Evolutionary conservation across 257 asterid species (phyloP).

Genomic region (Phtheirospermum japonicum): DNA sequence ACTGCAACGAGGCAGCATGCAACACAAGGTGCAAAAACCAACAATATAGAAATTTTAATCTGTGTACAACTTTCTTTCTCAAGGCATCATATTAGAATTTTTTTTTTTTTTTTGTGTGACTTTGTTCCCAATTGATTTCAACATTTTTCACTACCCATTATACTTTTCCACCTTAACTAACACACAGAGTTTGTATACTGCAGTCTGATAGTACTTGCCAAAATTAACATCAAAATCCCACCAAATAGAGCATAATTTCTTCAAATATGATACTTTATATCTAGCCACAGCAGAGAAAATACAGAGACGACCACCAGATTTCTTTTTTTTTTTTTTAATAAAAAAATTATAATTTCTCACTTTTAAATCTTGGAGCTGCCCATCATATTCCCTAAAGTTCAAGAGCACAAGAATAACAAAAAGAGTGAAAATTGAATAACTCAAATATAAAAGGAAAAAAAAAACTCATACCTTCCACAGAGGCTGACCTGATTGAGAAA

Average conservation of each 20-base stretch:
- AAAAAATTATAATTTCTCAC: no score
- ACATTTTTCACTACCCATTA: neutral
- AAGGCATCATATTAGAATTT: neutral
- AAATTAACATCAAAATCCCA: neutral
- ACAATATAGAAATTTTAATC: neutral
- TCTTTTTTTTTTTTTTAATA: no score
- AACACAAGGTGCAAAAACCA: neutral
- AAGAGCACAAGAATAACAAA: neutral
- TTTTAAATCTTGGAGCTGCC: neutral
- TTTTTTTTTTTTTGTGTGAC: neutral
- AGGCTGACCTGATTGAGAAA: slow-evolving; percentile 48
- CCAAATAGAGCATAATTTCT: neutral
- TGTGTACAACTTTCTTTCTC: neutral
- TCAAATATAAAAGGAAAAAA: neutral
- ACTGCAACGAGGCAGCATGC: neutral
- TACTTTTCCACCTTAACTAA: no score
- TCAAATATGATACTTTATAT: neutral
- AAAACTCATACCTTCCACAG: slow-evolving; percentile 48
- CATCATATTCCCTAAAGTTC: neutral
- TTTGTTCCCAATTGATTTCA: slow-evolving; percentile 11
- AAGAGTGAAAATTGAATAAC: neutral
- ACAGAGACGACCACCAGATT: slow-evolving; percentile 6
- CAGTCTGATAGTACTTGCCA: neutral
- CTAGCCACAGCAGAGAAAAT: neutral
- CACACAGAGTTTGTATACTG: neutral